phyloP scores from a whole-genome alignment of 2,329 filamentous ascomycete genomes.

The Epichloe uncinata region DNA sequence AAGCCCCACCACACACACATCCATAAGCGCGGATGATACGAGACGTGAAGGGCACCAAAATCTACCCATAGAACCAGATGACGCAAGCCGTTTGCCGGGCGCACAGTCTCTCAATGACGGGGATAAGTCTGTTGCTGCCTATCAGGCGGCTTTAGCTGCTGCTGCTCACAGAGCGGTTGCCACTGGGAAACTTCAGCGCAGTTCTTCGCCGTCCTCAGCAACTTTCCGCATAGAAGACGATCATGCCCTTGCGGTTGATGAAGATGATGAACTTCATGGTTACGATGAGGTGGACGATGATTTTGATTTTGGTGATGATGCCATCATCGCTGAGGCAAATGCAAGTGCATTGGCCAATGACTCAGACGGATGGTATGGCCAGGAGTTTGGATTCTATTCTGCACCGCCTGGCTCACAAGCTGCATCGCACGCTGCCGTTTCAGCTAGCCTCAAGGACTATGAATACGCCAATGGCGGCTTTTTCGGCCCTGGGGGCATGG shows the following conservation, averaged over 20 bases:
- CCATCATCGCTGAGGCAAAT: constrained; percentile 89
- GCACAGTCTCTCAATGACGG: constrained; percentile 6
- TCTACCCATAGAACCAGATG: not conserved
- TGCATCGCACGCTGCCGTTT: constrained; percentile 29
- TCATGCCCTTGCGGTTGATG: constrained; percentile 1
- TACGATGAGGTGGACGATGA: constrained; percentile 50
- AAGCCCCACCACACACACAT: constrained; percentile 41
- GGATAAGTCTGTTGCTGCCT: constrained; percentile 38
- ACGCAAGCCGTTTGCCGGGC: not conserved
- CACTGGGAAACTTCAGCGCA: constrained; percentile 60
- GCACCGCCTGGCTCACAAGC: constrained; percentile 31
- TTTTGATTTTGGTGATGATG: constrained; percentile 66
- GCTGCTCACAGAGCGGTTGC: constrained; percentile 66
- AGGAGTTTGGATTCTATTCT: constrained; percentile 94
- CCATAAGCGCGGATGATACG: constrained; percentile 23
- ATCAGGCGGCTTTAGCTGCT: constrained; percentile 73
- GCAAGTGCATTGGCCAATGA: constrained; percentile 87
- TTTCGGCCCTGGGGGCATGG: constrained; percentile 59
- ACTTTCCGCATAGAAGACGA: constrained; percentile 3
- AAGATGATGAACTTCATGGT: constrained; percentile 26
- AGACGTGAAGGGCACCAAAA: not conserved
- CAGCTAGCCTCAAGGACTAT: constrained; percentile 23
- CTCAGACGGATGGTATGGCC: constrained; percentile 85
- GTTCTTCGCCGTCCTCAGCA: constrained; percentile 27
- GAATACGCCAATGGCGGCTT: constrained; percentile 73